Evolutionary conservation across 257 asterid species (phyloP), one percentile per base, ranked within the genome.

Genomic region (Vinca minor): DNA sequence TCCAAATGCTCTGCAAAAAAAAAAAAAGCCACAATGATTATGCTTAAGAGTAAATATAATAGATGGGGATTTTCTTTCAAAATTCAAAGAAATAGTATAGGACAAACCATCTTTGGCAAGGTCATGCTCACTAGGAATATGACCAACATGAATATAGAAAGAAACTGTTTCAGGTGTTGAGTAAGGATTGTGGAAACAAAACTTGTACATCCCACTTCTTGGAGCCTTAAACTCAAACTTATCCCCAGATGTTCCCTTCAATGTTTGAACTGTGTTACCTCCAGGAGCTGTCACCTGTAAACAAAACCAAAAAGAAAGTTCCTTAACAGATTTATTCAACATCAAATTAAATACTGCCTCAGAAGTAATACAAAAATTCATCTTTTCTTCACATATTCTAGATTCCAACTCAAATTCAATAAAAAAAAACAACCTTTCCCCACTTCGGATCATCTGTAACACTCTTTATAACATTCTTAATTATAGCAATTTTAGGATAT

Each of bases 101-200:
- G 58, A 79, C 95, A 3, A 74, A 91, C 98, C 98, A 78, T 91
- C 91, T 69, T 86, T 88, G 35, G 91, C 96, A 15, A 91, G 86
- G 82, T 88, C 80, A 35, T 86, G 88, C 52, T 85, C 74, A 25
- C 59, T 72, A 41, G 98, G 96, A 53, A 91, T 85, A 73, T 86
- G 96, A 63, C 98, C 98, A 2, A 78, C 76, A 35, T 88, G 98
- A 48, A 91, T 85, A 82, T 79, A 76, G 85, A 91, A 91, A 65
- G 98, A 85, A 74, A 91, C 92, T 0, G 87, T 64, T 78, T 88
- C 95, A 10, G 96, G 95, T 25, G 80, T 48, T 31, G 85, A 75
- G 13, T 78, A 69, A 61, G 94, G 83, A 65, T 91, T 91, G 66
- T 88, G 88, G 79, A 91, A 91, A 76, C 98, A 92, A 38, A 92